Evolutionary conservation across 257 asterid species (phyloP).

Genomic region (Apocynum venetum): DNA sequence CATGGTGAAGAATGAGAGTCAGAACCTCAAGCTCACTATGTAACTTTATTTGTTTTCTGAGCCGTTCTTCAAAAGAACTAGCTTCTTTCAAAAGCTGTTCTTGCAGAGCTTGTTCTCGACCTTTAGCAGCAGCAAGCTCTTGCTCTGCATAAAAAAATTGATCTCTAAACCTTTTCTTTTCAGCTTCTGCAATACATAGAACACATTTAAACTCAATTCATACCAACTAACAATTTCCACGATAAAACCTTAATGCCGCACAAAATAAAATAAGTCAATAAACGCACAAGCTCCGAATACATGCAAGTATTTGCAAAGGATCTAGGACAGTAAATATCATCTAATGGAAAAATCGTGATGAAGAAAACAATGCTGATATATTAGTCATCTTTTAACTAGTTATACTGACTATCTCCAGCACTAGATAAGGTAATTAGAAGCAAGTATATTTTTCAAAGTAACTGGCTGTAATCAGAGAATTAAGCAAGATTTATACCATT

Average conservation of each 20-base stretch:
- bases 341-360: background rate
- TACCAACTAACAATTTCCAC: slow-evolving; percentile 22
- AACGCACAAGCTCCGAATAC: background rate
- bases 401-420: background rate
- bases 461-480: background rate
- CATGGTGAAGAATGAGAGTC: slow-evolving; percentile 9
- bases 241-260: background rate
- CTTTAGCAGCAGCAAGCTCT: slow-evolving; percentile 94
- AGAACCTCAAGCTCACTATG: slow-evolving; percentile 82
- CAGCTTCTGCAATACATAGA: slow-evolving; percentile 56
- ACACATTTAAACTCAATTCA: slow-evolving; percentile 20
- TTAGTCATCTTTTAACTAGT: background rate
- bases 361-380: background rate
- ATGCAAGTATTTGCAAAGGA: background rate
- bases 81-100: slow-evolving; percentile 73
- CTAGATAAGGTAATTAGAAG: background rate
- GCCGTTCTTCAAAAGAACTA: slow-evolving; percentile 71
- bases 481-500: background rate
- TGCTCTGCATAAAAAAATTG: slow-evolving; percentile 70
- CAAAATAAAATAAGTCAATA: background rate
- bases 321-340: background rate
- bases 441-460: background rate
- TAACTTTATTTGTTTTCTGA: slow-evolving; percentile 67
- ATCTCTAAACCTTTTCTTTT: slow-evolving; percentile 63
- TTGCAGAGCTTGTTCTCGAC: slow-evolving; percentile 71